A percentile compares a stretch with the other conserved stretches of the same genome.
These are phyloP conservation scores for Penicillium griseofulvum DNA, from an alignment of 2,329 filamentous ascomycete genomes.

Conservation along the genomic window DNA sequence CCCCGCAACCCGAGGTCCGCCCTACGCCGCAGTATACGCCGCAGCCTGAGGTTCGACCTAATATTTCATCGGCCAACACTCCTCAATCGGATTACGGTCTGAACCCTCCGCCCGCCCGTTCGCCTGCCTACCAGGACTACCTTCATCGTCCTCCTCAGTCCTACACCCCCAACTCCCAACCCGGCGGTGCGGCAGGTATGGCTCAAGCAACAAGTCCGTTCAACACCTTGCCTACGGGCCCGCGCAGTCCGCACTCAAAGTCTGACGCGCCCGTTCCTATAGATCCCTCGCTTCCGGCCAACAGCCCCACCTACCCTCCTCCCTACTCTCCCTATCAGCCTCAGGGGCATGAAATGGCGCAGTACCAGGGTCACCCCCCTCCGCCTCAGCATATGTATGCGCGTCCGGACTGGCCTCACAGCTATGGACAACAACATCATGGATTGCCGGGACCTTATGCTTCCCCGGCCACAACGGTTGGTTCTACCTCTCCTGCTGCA, in stretches of 20 bases:
- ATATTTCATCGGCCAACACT: conserved; percentile 74
- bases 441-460: conserved; percentile 50
- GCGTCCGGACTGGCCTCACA: conserved; percentile 48
- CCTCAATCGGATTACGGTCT: conserved; percentile 86
- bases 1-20: conserved; percentile 39
- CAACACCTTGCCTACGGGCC: conserved; percentile 47
- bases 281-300: conserved; percentile 96
- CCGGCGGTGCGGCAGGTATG: conserved; percentile 83
- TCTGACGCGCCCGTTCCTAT: conserved; percentile 97
- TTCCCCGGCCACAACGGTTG: conserved; percentile 57
- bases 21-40: conserved; percentile 68
- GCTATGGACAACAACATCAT: conserved; percentile 48
- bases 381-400: conserved; percentile 49
- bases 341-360: conserved; percentile 80
- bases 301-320: conserved; percentile 86
- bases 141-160: conserved; percentile 72
- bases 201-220: conserved; percentile 99
- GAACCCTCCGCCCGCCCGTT: conserved; percentile 71
- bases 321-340: conserved; percentile 84
- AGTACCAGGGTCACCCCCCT: conserved; percentile 55
- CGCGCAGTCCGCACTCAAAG: conserved; percentile 65
- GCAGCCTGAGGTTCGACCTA: conserved; percentile 75
- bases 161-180: conserved; percentile 67
- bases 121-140: conserved; percentile 82
- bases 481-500: conserved; percentile 55